These are phyloP conservation scores for Penicillium sp. DNA, from an alignment of 2,329 filamentous ascomycete genomes.

Conservation along the genomic window DNA sequence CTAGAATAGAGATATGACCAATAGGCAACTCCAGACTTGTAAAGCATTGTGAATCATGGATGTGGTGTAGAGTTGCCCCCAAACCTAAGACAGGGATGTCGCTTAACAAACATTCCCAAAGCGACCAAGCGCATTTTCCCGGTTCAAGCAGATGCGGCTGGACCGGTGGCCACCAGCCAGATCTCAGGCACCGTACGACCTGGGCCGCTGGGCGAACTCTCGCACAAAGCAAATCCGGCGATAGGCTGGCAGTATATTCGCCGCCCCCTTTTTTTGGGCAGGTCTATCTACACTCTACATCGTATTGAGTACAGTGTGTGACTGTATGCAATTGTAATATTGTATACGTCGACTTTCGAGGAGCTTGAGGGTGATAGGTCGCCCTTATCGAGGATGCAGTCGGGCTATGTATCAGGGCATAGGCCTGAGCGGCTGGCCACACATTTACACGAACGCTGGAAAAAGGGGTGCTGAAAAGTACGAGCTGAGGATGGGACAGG, in stretches of 20 bases:
- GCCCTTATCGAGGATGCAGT: neutral
- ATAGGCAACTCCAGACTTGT: too few species aligned
- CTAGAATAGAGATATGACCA: too few species aligned
- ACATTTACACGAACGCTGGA: neutral
- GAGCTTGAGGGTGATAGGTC: slow-evolving; percentile 3
- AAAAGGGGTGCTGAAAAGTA: slow-evolving; percentile 2
- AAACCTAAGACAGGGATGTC: neutral
- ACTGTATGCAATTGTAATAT: too few species aligned
- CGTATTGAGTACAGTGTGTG: neutral
- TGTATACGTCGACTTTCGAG: too few species aligned
- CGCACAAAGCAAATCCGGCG: neutral
- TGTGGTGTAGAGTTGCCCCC: too few species aligned
- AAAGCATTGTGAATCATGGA: too few species aligned
- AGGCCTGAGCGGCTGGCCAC: slow-evolving; percentile 8
- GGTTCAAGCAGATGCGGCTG: neutral
- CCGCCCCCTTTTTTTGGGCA: neutral
- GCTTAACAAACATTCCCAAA: neutral
- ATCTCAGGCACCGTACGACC: neutral
- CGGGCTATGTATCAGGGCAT: slow-evolving; percentile 7
- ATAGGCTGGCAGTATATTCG: neutral
- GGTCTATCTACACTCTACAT: neutral
- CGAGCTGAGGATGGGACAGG: neutral
- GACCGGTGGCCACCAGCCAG: neutral
- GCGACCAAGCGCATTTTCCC: neutral
- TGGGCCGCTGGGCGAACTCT: neutral